phyloP scores from a whole-genome alignment of 805 yeast genomes.

The Saturnispora besseyi region DNA sequence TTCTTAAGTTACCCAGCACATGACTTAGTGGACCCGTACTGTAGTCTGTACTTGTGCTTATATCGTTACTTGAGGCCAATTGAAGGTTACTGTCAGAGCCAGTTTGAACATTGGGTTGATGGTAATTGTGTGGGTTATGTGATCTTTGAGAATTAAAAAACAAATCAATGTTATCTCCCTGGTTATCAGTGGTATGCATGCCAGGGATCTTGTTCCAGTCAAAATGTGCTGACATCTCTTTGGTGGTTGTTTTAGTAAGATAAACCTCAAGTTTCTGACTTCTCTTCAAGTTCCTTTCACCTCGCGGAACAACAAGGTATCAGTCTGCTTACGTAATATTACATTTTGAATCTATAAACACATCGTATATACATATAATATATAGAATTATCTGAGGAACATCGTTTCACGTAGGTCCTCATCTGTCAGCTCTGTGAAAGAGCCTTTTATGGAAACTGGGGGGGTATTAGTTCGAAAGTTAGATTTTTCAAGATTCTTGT shows the following conservation, averaged over 20 bases:
- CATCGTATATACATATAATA: neutral
- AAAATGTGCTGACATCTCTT: conserved; percentile 13
- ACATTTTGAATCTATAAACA: neutral
- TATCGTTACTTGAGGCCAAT: neutral
- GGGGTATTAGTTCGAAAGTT: neutral
- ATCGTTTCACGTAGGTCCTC: neutral
- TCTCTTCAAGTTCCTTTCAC: neutral
- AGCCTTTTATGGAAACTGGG: neutral
- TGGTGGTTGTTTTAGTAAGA: neutral
- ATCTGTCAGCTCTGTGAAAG: neutral
- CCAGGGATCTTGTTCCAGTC: conserved; percentile 22
- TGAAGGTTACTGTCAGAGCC: neutral
- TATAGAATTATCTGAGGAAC: neutral
- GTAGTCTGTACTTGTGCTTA: neutral
- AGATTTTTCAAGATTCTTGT: neutral
- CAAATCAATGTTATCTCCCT: neutral
- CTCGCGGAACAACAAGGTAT: neutral
- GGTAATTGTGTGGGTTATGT: neutral
- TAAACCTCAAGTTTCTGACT: neutral
- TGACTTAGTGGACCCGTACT: neutral
- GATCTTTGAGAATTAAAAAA: neutral
- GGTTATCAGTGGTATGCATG: conserved; percentile 1
- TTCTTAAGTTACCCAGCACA: neutral
- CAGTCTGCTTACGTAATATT: neutral
- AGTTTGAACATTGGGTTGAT: neutral